phyloP scores from a whole-genome alignment of 2,329 filamentous ascomycete genomes.

The Lachnellula suecica region DNA sequence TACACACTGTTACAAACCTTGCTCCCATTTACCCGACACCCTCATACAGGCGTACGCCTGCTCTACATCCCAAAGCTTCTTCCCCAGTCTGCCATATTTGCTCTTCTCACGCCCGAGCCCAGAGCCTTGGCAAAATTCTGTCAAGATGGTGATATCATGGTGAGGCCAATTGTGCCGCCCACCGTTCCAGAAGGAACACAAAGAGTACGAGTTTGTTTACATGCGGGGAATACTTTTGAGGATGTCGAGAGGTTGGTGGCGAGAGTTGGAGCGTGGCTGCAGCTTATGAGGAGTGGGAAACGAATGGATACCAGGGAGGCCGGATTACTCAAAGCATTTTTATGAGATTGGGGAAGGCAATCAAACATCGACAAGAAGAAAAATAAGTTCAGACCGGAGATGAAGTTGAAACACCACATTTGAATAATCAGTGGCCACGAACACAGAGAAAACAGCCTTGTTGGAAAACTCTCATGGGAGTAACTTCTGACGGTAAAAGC shows the following conservation, averaged over 20 bases:
- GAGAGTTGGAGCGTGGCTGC: conserved; percentile 25
- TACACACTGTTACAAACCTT: conserved; percentile 43
- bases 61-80: conserved; percentile 30
- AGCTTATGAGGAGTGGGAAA: neutral
- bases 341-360: too few species aligned
- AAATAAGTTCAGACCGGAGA: too few species aligned
- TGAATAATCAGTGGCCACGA: too few species aligned
- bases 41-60: conserved; percentile 8
- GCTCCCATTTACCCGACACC: conserved; percentile 1
- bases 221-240: conserved; percentile 60
- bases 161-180: conserved; percentile 66
- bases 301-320: neutral
- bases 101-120: conserved; percentile 57
- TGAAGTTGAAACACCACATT: too few species aligned
- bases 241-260: conserved; percentile 52
- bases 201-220: conserved; percentile 65
- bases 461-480: too few species aligned
- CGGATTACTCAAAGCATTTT: conserved; percentile 6
- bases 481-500: too few species aligned
- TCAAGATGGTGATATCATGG: conserved; percentile 57
- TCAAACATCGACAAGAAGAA: too few species aligned
- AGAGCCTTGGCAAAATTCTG: conserved; percentile 59
- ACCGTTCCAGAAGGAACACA: conserved; percentile 65
- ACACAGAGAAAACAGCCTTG: too few species aligned
- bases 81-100: conserved; percentile 63